Percentiles rank a stretch among this genome's conserved stretches.
phyloP scores from a whole-genome alignment of 768 basidiomycete species.

The Auricularia heimuer region DNA sequence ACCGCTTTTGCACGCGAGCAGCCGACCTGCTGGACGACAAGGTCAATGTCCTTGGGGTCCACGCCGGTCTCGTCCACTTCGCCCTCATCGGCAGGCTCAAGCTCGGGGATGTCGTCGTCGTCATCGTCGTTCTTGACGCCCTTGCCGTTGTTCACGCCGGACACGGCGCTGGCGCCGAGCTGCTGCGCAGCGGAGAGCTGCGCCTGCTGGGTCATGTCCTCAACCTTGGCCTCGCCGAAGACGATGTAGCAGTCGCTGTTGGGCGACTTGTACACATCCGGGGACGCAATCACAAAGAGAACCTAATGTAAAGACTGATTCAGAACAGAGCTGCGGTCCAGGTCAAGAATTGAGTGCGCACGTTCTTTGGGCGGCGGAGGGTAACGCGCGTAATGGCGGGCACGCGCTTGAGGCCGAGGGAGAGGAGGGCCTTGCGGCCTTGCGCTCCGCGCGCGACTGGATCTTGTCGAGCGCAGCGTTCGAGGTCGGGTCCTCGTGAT shows the following conservation, averaged over 20 bases:
- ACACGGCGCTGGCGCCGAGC: constrained; percentile 34
- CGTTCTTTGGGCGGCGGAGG: constrained; percentile 89
- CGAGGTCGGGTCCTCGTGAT: constrained; percentile 72
- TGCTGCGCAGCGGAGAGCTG: constrained; percentile 74
- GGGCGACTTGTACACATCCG: constrained; percentile 96
- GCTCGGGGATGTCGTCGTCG: constrained; percentile 72
- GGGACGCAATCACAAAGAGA: constrained; percentile 84
- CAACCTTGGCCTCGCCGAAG: constrained; percentile 95
- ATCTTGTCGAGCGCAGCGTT: constrained; percentile 84
- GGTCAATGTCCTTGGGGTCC: constrained; percentile 89
- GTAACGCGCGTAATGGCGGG: constrained; percentile 91
- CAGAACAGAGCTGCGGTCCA: constrained; percentile 1
- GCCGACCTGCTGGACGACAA: constrained; percentile 82
- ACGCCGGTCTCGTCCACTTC: constrained; percentile 79
- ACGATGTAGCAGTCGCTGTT: constrained; percentile 99
- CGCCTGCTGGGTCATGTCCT: constrained; percentile 78
- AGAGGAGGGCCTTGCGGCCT: constrained; percentile 90
- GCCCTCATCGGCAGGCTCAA: constrained; percentile 76
- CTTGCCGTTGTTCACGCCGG: constrained; percentile 42
- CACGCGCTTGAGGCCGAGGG: constrained; percentile 88
- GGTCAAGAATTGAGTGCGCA: constrained; percentile 25
- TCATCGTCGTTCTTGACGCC: constrained; percentile 38
- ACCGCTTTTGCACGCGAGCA: constrained; percentile 91
- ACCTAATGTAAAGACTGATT: constrained; percentile 34
- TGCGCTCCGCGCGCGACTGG: constrained; percentile 89